Conservation (phyloP, 371 early-diverging fungal genomes). For the Actinomortierella wolfii region DNA sequence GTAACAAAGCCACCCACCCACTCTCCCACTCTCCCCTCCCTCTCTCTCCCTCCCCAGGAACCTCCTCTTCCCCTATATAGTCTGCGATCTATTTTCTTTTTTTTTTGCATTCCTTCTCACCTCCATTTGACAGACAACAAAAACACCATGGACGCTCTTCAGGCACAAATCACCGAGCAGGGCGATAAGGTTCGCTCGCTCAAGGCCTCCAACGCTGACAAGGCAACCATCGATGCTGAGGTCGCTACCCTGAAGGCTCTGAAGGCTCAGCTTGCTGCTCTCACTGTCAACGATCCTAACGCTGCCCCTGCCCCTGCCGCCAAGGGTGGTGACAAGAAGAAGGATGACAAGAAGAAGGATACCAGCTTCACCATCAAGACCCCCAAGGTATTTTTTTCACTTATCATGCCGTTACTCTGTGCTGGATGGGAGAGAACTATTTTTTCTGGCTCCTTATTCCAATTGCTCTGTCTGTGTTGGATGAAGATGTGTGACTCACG, state of each 20-base stretch:
- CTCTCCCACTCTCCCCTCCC: no score
- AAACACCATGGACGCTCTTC: constrained; percentile 51
- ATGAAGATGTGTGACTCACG: no score
- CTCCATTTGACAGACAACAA: no score
- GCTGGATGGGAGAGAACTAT: no score
- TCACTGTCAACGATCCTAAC: constrained; percentile 42
- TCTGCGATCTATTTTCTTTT: no score
- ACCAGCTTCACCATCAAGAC: constrained; percentile 66
- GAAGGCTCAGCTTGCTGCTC: constrained; percentile 61
- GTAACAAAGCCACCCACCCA: no score
- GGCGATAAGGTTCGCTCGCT: constrained; percentile 66
- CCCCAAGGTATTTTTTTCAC: constrained; percentile 61
- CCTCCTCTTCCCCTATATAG: no score
- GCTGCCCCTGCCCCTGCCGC: constrained; percentile 22
- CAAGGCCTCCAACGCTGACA: constrained; percentile 64
- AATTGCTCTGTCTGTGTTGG: no score
- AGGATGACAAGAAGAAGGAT: constrained; percentile 47
- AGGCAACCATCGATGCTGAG: constrained; percentile 59
- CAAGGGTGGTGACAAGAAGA: constrained; percentile 13
- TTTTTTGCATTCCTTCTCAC: no score
- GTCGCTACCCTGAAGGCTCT: constrained; percentile 61
- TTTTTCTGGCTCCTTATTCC: no score
- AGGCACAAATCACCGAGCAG: constrained; percentile 63
- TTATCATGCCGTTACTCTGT: no score
- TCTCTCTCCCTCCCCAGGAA: no score